A percentile compares a stretch with the other conserved stretches of the same genome.
Evolutionary conservation across 768 basidiomycete species (phyloP).

Genomic region (Tubosaeta brunneosetosa): DNA sequence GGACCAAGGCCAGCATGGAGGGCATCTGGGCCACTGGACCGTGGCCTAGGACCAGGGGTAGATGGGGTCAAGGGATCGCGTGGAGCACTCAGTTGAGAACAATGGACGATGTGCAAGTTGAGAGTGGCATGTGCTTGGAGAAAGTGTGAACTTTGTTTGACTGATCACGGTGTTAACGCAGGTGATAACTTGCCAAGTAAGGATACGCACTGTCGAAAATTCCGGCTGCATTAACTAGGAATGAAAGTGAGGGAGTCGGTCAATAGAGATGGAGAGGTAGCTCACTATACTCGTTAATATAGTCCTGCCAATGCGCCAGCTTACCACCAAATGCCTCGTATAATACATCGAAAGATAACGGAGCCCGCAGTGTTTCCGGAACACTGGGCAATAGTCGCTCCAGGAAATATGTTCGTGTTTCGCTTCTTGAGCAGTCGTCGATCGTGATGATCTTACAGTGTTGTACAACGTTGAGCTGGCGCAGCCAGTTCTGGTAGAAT

Average conservation of each 20-base stretch:
- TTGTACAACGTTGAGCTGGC: conserved; percentile 75
- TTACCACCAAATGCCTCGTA: conserved; percentile 83
- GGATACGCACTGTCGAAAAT: conserved; percentile 55
- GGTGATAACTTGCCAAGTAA: conserved; percentile 1
- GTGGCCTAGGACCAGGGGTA: conserved; percentile 31
- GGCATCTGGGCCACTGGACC: conserved; percentile 41
- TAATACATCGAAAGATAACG: conserved; percentile 65
- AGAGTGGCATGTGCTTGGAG: conserved; percentile 80
- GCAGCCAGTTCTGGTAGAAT: conserved; percentile 80
- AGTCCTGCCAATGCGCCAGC: conserved; percentile 79
- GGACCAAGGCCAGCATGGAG: conserved; percentile 56
- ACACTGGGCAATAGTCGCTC: conserved; percentile 64
- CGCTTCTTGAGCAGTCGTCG: conserved; percentile 71
- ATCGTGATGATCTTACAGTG: conserved; percentile 84
- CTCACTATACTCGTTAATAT: conserved; percentile 66
- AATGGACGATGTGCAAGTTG: conserved; percentile 85
- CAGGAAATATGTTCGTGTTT: conserved; percentile 62
- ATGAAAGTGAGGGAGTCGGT: conserved; percentile 3
- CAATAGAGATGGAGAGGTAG: not conserved
- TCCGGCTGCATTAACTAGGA: conserved; percentile 69
- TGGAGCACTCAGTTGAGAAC: conserved; percentile 53
- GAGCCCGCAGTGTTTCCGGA: conserved; percentile 52
- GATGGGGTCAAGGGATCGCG: conserved; percentile 31
- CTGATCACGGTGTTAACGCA: conserved; percentile 31
- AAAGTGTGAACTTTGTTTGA: conserved; percentile 77